phyloP scores from a whole-genome alignment of 1,139 yeast genomes.

The Geotrichum europaeum region DNA sequence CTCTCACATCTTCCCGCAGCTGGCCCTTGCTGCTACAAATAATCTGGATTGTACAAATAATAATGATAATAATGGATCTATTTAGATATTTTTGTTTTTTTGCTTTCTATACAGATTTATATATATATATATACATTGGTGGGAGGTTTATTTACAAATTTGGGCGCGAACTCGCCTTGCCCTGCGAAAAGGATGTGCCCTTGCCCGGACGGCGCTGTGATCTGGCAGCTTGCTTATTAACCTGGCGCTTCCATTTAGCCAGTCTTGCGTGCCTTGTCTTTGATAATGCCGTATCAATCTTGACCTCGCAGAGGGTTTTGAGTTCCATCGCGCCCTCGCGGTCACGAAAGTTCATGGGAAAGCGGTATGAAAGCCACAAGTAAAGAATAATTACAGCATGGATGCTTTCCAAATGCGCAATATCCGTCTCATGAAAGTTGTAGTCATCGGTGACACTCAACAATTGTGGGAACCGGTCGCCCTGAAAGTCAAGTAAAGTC shows the following conservation, averaged over 20 bases:
- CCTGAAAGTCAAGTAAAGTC: constrained; percentile 30
- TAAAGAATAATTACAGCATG: constrained; percentile 66
- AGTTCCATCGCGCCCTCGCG: constrained; percentile 66
- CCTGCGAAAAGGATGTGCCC: not conserved
- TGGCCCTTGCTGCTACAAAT: not conserved
- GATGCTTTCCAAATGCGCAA: constrained; percentile 48
- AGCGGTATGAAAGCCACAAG: constrained; percentile 82
- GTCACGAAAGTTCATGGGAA: constrained; percentile 76
- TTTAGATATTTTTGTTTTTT: no score
- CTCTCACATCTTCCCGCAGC: not conserved
- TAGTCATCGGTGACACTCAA: constrained; percentile 15
- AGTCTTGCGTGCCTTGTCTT: constrained; percentile 16
- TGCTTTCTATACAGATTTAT: not conserved
- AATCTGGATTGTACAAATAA: not conserved
- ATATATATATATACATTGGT: not conserved
- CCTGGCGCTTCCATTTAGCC: constrained; percentile 11
- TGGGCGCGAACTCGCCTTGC: not conserved
- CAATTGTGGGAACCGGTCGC: constrained; percentile 21
- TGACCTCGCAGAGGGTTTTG: constrained; percentile 38
- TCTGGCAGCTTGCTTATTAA: not conserved
- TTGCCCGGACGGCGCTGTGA: not conserved
- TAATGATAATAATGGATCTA: no score
- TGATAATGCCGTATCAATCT: constrained; percentile 24
- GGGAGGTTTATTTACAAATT: not conserved
- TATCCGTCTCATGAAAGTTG: constrained; percentile 11